Evolutionary conservation across 306 rosid genomes (phyloP), one percentile per base, ranked within the genome.

Genomic region (Glycine soja): DNA sequence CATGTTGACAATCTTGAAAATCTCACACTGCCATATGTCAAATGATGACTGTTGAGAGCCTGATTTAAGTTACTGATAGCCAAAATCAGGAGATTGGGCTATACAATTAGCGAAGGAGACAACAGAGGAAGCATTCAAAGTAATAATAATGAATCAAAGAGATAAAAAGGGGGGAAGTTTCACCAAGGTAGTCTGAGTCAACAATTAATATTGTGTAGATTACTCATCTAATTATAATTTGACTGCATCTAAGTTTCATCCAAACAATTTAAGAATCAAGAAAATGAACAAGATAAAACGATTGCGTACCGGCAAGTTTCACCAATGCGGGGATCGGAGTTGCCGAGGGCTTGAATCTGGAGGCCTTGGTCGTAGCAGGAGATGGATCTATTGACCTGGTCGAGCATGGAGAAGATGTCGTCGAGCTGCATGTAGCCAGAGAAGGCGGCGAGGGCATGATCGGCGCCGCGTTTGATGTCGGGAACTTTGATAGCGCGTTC

Each of bases 341-440:
- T 97, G 0, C 98, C 98, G 74, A 96, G 81, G 6, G 97, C 89
- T 24, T 96, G 99, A 81, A 96, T 93, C 82, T 93, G 92, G 72
- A 96, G 85, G 2, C 99, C 99, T 19, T 89, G 93, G 85, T 93
- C 98, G 32, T 96, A 96, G 79, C 90, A 89, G 0, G 89, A 80
- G 42, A 96, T 93, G 6, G 99, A 96, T 64, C 75, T 83, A 61
- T 96, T 98, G 12, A 96, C 95, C 42, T 88, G 95, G 3, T 98
- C 99, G 51, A 96, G 89, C 99, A 96, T 96, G 10, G 99, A 96
- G 70, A 81, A 96, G 71, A 98, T 96, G 64, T 96, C 99, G 2
- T 98, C 99, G 3, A 96, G 80, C 63, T 96, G 99, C 99, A 96
- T 96, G 38, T 93, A 81, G 1, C 99, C 99, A 1, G 99, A 96